These are phyloP conservation scores for Beta vulgaris DNA, from an alignment of 148 eudicot genomes.

Conservation along the genomic window DNA sequence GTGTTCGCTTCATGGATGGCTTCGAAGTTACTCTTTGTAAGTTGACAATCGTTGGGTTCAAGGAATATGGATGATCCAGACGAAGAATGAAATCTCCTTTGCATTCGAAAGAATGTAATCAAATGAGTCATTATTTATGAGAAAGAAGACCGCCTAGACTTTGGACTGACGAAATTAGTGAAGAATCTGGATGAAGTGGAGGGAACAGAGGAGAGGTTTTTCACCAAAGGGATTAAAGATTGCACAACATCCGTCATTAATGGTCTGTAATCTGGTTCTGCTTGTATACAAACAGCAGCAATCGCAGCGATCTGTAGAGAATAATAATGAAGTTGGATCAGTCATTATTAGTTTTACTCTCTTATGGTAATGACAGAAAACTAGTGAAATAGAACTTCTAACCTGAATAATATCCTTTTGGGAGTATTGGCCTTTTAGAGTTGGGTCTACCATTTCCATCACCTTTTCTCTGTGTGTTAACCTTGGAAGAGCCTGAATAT, in stretches of 20 bases:
- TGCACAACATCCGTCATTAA: slow-evolving; percentile 88
- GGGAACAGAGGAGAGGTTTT: slow-evolving; percentile 39
- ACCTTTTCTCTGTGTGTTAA: slow-evolving; percentile 66
- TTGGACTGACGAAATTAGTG: slow-evolving; percentile 42
- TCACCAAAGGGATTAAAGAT: slow-evolving; percentile 74
- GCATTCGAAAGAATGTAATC: neutral
- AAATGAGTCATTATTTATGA: slow-evolving; percentile 13
- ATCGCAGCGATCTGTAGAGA: slow-evolving; percentile 72
- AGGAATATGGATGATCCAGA: no score
- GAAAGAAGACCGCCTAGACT: slow-evolving; percentile 30
- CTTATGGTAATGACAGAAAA: neutral
- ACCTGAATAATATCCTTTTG: slow-evolving; percentile 84
- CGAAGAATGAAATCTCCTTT: neutral
- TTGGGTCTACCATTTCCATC: slow-evolving; percentile 73
- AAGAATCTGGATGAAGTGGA: slow-evolving; percentile 49
- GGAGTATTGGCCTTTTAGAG: slow-evolving; percentile 59
- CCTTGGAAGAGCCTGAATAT: slow-evolving; percentile 75
- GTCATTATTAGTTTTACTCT: neutral
- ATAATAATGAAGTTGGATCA: neutral
- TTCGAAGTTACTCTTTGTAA: neutral
- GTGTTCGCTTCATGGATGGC: no score
- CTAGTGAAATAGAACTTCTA: slow-evolving; percentile 19
- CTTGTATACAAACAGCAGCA: slow-evolving; percentile 85
- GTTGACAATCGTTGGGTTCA: neutral
- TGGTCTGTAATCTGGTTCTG: slow-evolving; percentile 87